A percentile compares a stretch with the other conserved stretches of the same genome.
These are phyloP conservation scores for Colletotrichum horii DNA, from an alignment of 2,329 filamentous ascomycete genomes.

Conservation along the genomic window DNA sequence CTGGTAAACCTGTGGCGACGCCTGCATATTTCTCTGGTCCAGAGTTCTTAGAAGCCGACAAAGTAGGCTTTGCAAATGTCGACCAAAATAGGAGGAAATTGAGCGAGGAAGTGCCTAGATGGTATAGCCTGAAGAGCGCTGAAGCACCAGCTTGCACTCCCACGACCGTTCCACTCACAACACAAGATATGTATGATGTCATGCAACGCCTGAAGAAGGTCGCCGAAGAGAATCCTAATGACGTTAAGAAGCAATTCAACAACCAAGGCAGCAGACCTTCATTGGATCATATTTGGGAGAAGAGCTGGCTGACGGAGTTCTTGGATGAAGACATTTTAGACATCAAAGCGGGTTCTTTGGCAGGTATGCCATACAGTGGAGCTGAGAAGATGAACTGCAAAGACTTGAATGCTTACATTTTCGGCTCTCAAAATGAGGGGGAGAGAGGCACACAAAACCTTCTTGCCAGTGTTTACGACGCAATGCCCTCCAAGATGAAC, in stretches of 20 bases:
- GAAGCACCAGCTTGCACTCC: not conserved
- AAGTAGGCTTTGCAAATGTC: accelerated
- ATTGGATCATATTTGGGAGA: not conserved
- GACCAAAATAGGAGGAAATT: accelerated
- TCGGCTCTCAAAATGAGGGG: accelerated
- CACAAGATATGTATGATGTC: not conserved
- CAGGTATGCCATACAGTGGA: accelerated
- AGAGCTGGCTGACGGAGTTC: not conserved
- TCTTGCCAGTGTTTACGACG: accelerated
- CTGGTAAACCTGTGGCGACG: not conserved
- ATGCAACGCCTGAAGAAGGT: not conserved
- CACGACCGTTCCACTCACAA: not conserved
- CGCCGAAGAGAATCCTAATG: not conserved
- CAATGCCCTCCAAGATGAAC: not conserved
- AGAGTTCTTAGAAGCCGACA: not conserved
- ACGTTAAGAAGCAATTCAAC: not conserved
- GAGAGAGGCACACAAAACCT: not conserved
- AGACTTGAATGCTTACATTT: not conserved
- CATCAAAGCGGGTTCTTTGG: not conserved
- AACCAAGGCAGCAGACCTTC: accelerated
- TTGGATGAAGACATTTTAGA: not conserved
- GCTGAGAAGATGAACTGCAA: not conserved
- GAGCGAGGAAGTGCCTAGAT: not conserved
- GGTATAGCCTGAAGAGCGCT: not conserved
- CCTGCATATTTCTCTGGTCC: accelerated